phyloP scores from a whole-genome alignment of 208 protist genomes.

The Angomonas ambiguus region DNA sequence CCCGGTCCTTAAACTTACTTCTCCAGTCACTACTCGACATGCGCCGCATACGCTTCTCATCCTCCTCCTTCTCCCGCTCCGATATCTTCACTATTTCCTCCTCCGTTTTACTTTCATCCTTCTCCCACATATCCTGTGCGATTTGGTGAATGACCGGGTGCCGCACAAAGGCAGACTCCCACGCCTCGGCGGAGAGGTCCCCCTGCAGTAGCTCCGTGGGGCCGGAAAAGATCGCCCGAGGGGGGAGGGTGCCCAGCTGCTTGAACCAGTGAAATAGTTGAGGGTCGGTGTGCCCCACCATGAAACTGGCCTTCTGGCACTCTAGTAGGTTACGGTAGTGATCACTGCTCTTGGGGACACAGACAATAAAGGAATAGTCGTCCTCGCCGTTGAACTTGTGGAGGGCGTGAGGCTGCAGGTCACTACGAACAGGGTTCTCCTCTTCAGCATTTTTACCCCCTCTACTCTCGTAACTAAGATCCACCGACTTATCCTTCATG shows the following conservation, averaged over 20 bases:
- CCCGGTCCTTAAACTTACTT: constrained; percentile 72
- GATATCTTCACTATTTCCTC: constrained; percentile 66
- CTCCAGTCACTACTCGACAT: constrained; percentile 89
- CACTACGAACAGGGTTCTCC: constrained; percentile 55
- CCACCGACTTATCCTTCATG: constrained; percentile 47
- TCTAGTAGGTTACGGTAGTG: constrained; percentile 72
- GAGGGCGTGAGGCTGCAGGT: constrained; percentile 80
- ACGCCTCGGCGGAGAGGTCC: constrained; percentile 71
- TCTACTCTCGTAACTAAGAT: constrained; percentile 33
- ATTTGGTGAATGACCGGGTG: constrained; percentile 78
- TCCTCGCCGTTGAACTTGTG: constrained; percentile 69
- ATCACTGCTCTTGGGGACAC: constrained; percentile 69
- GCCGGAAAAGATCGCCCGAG: constrained; percentile 69
- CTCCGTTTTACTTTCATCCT: constrained; percentile 57
- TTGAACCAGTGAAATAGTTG: constrained; percentile 90
- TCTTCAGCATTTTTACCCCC: constrained; percentile 12
- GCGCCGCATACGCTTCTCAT: constrained; percentile 84
- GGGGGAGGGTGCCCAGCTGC: constrained; percentile 74
- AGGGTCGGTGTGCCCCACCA: constrained; percentile 85
- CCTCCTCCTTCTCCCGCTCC: constrained; percentile 70
- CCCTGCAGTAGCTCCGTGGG: constrained; percentile 60
- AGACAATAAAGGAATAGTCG: constrained; percentile 61
- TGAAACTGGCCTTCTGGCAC: constrained; percentile 60
- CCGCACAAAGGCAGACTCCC: constrained; percentile 59
- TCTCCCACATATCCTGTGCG: constrained; percentile 84